These are phyloP conservation scores for Russula brevipes DNA, from an alignment of 768 basidiomycete genomes.

Conservation along the genomic window DNA sequence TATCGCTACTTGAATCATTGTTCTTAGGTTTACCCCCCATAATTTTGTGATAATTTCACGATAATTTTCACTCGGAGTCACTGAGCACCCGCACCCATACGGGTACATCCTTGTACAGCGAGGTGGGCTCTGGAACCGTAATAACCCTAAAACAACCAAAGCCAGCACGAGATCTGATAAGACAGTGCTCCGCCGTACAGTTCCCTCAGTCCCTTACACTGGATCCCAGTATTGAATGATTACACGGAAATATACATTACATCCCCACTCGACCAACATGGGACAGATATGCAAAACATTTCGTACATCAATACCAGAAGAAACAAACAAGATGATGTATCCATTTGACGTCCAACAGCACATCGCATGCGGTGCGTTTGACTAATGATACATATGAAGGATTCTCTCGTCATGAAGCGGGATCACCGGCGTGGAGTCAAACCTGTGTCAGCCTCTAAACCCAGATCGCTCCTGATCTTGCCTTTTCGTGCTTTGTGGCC, in stretches of 20 bases:
- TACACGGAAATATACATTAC: conserved; percentile 4
- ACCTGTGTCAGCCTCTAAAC: too few species aligned
- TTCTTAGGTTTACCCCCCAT: too few species aligned
- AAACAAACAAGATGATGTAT: not conserved
- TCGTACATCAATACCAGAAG: not conserved
- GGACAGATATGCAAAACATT: not conserved
- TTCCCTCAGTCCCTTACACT: not conserved
- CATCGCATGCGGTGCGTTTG: not conserved
- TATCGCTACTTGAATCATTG: too few species aligned
- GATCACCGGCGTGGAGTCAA: not conserved
- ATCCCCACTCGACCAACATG: not conserved
- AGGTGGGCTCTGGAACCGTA: not conserved
- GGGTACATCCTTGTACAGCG: not conserved
- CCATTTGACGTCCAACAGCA: not conserved
- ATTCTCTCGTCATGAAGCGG: not conserved
- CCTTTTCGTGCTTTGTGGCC: not conserved
- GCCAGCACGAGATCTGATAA: not conserved
- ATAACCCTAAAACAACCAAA: not conserved
- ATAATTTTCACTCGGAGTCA: too few species aligned
- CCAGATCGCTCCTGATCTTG: too few species aligned
- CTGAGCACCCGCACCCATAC: not conserved
- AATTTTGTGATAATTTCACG: too few species aligned
- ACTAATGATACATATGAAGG: conserved; percentile 13
- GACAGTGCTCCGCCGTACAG: not conserved
- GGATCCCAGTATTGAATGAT: not conserved